phyloP scores from a whole-genome alignment of 2,329 filamentous ascomycete genomes.

The Hymenoscyphus albidus region DNA sequence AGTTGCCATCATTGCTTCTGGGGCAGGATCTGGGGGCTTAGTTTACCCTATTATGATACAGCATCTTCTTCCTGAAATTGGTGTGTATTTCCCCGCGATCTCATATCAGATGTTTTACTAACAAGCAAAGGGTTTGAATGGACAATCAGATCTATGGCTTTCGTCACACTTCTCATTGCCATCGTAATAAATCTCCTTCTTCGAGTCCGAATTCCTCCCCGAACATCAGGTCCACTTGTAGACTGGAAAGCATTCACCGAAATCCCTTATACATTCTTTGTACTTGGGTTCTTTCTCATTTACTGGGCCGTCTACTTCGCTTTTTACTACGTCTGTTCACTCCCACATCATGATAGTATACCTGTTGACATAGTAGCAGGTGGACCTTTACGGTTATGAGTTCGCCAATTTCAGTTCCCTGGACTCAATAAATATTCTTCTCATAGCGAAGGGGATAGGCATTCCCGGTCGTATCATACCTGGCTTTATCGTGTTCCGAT shows the following conservation, averaged over 20 bases:
- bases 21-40: slow-evolving; percentile 41
- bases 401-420: slow-evolving; percentile 36
- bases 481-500: slow-evolving; percentile 43
- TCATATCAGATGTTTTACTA: not conserved
- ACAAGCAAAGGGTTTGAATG: slow-evolving; percentile 37
- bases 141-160: slow-evolving; percentile 45
- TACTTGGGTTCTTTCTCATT: not conserved
- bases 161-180: slow-evolving; percentile 33
- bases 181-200: not conserved
- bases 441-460: slow-evolving; percentile 50
- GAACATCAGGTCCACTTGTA: not conserved
- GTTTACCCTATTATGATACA: slow-evolving; percentile 44
- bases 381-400: slow-evolving; percentile 32
- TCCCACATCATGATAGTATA: not conserved
- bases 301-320: slow-evolving; percentile 5
- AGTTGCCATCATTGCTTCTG: slow-evolving; percentile 37
- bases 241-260: slow-evolving; percentile 4
- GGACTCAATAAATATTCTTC: slow-evolving; percentile 39
- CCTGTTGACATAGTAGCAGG: slow-evolving; percentile 30
- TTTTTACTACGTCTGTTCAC: slow-evolving; percentile 2
- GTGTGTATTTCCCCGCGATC: slow-evolving; percentile 19
- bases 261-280: not conserved
- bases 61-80: slow-evolving; percentile 39
- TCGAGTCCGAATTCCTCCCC: not conserved
- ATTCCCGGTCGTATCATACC: slow-evolving; percentile 45